Base-by-base conservation (phyloP, 176 grass and related monocot genomes). In the Cenchrus purpureus region DNA sequence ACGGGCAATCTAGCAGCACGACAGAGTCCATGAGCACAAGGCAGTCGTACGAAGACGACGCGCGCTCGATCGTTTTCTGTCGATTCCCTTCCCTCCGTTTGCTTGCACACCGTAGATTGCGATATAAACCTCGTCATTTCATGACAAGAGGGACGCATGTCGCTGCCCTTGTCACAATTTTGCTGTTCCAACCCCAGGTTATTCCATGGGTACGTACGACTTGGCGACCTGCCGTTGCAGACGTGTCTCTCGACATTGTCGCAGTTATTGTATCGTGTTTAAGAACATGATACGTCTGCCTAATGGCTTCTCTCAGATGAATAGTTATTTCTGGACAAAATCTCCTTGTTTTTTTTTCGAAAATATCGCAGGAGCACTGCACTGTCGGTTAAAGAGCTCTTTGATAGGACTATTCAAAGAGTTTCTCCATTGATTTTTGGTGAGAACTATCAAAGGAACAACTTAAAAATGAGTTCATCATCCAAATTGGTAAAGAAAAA, bases 151-250 rank as follows among this genome's bases (percentile, higher is more conserved):
- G 12, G 25, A 25, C 17, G 28, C 12, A 8, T 54, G 11, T 25
- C 0, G 6, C 28, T 22, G 63, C 56, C 42, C 3, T 49, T 50
- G 7, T 17, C 11, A 1, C 20, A n/a, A 55, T 57, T 65, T 65
- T 15, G 58, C 67, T 71, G 34, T 82, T 28, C 2, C 29, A 65
- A 58, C 65, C 5, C 29, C 65, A 50, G 6, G 78, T 86, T 45
- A 65, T 86, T 65, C 83, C 57, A 73, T 86, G 40, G 86, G 28
- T 19, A 13, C 48, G 28, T 19, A 13, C 48, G 48, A 73, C 48
- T 19, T 28, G 70, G 46, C 65, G 14, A 73, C 48, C 25, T 28
- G 70, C 55, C 65, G 14, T 7, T 51, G 48, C 28, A 57, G 64
- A 64, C 3, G 20, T 4, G 31, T 78, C 28, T 63, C 50, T 34